Evolutionary conservation across 2,329 filamentous ascomycete species (phyloP).

Genomic region (Decorospora gaudefroyi): DNA sequence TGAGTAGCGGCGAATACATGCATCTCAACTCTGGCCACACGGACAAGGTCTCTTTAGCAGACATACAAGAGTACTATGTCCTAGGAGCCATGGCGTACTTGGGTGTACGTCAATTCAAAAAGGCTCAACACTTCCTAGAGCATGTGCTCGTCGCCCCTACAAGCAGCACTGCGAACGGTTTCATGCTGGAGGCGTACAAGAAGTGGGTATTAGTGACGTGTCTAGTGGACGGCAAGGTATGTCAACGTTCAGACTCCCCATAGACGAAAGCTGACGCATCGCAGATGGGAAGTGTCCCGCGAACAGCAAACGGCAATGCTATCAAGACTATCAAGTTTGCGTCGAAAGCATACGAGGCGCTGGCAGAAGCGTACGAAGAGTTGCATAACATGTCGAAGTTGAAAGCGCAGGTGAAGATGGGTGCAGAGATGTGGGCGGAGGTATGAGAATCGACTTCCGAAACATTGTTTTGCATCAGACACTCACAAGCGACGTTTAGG

Average conservation of each 20-base stretch:
- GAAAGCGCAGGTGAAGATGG: slow-evolving; percentile 65
- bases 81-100: slow-evolving; percentile 56
- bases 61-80: slow-evolving; percentile 61
- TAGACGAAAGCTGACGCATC: slow-evolving; percentile 6
- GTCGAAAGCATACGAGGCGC: slow-evolving; percentile 69
- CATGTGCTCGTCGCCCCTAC: slow-evolving; percentile 65
- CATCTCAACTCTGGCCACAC: slow-evolving; percentile 63
- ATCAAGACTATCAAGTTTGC: slow-evolving; percentile 62
- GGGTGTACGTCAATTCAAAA: slow-evolving; percentile 49
- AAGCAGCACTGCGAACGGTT: slow-evolving; percentile 66
- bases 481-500: slow-evolving; percentile 50
- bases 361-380: slow-evolving; percentile 70
- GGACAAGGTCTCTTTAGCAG: slow-evolving; percentile 55
- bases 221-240: slow-evolving; percentile 67
- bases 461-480: slow-evolving; percentile 11
- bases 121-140: slow-evolving; percentile 55
- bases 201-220: slow-evolving; percentile 83
- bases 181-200: slow-evolving; percentile 89
- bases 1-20: slow-evolving; percentile 61
- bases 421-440: slow-evolving; percentile 63
- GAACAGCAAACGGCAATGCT: slow-evolving; percentile 58
- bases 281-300: slow-evolving; percentile 59
- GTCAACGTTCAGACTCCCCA: slow-evolving; percentile 15
- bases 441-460: slow-evolving; percentile 44
- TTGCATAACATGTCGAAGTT: slow-evolving; percentile 58